These are phyloP conservation scores for Parmales sp. DNA, from an alignment of 108 stramenopile genomes.

Conservation along the genomic window DNA sequence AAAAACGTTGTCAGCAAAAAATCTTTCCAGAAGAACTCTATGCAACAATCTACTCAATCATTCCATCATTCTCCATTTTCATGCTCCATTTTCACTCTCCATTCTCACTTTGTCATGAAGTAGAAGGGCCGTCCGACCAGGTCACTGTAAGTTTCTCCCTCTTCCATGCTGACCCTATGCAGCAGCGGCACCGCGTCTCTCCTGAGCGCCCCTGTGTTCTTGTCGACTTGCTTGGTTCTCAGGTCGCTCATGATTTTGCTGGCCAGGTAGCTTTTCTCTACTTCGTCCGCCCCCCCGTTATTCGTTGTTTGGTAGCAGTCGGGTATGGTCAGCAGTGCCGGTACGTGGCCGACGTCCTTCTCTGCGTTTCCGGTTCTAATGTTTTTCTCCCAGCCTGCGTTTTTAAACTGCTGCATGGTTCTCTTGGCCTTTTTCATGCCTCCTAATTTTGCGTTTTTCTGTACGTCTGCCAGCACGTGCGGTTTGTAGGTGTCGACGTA, in stretches of 20 bases:
- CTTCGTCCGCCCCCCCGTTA: not conserved
- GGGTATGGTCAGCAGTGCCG: not conserved
- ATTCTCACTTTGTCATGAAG: too few species aligned
- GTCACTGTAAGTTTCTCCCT: constrained; percentile 5
- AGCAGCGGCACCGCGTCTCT: constrained; percentile 5
- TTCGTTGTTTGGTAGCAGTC: constrained; percentile 2
- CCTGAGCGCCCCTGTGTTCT: not conserved
- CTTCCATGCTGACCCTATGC: constrained; percentile 8
- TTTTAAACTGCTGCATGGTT: not conserved
- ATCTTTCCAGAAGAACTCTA: too few species aligned
- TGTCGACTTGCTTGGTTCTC: not conserved
- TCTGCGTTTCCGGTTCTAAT: not conserved
- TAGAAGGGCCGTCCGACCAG: constrained; percentile 2
- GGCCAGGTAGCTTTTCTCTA: constrained; percentile 6
- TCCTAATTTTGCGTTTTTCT: not conserved
- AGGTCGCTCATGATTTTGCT: constrained; percentile 12
- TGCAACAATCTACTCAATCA: too few species aligned
- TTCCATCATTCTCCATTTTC: too few species aligned
- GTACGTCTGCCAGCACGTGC: not conserved
- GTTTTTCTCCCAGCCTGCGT: constrained; percentile 1
- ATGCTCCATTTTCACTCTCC: too few species aligned
- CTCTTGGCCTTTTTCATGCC: not conserved
- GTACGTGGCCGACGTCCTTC: not conserved
- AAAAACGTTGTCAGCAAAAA: too few species aligned
- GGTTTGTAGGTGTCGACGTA: not conserved